phyloP scores from a whole-genome alignment of 2,329 filamentous ascomycete species.

The Ophiocordyceps camponoti-saundersi region DNA sequence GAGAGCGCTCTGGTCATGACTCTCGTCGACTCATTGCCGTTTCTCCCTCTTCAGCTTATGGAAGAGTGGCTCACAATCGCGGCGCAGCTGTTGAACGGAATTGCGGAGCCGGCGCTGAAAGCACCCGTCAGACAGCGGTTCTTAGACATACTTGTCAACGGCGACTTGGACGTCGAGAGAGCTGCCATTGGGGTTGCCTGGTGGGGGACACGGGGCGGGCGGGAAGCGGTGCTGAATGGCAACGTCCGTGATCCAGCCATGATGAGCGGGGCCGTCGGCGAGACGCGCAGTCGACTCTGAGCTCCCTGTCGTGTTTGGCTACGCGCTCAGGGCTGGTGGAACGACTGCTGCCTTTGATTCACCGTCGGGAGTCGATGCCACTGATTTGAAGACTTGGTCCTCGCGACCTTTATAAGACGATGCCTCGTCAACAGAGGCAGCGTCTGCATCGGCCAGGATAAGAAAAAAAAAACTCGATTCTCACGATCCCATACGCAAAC shows the following conservation, averaged over 20 bases:
- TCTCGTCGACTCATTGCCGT: conserved; percentile 63
- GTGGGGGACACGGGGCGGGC: conserved; percentile 54
- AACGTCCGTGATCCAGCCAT: conserved; percentile 13
- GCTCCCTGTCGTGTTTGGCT: not conserved
- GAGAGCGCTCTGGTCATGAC: conserved; percentile 63
- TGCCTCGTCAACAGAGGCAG: not conserved
- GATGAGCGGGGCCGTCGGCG: conserved; percentile 35
- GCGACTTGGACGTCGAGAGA: conserved; percentile 79
- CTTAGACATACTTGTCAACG: conserved; percentile 62
- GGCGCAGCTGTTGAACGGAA: conserved; percentile 47
- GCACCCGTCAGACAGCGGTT: conserved; percentile 52
- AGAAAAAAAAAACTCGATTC: not conserved
- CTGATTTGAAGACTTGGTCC: not conserved
- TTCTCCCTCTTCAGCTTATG: conserved; percentile 49
- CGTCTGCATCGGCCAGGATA: not conserved
- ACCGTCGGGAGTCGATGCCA: not conserved
- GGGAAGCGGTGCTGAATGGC: conserved; percentile 26
- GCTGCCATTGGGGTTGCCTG: conserved; percentile 65
- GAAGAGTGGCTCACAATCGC: conserved; percentile 67
- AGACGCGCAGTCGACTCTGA: conserved; percentile 19
- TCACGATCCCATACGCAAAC: not conserved
- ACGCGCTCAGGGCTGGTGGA: not conserved
- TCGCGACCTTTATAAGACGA: not conserved
- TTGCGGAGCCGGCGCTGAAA: conserved; percentile 45
- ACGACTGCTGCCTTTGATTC: not conserved